Percentiles rank a stretch among this genome's conserved stretches.
These are phyloP conservation scores for Penicillium sp. DNA, from an alignment of 2,329 filamentous ascomycete species.

Conservation along the genomic window DNA sequence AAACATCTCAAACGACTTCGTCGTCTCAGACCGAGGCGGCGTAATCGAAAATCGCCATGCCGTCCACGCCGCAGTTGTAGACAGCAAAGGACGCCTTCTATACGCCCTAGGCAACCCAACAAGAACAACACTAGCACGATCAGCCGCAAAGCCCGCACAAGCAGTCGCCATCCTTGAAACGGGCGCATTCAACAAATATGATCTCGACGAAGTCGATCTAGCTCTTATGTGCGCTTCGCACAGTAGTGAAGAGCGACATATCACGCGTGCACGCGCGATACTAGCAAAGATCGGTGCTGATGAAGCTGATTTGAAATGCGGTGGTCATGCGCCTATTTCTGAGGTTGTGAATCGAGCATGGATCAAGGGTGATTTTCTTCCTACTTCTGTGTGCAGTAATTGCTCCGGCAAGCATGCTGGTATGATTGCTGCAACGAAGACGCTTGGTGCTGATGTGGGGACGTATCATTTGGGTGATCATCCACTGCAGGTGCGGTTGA, in stretches of 20 bases:
- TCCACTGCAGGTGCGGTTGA: conserved; percentile 45
- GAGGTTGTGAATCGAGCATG: conserved; percentile 40
- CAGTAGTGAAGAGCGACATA: conserved; percentile 45
- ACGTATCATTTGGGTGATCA: conserved; percentile 41
- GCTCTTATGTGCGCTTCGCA: conserved; percentile 53
- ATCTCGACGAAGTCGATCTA: conserved; percentile 44
- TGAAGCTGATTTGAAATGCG: conserved; percentile 45
- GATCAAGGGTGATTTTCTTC: conserved; percentile 41
- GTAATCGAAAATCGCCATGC: conserved; percentile 47
- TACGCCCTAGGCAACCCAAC: conserved; percentile 43
- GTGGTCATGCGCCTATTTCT: conserved; percentile 43
- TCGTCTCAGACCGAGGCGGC: conserved; percentile 41
- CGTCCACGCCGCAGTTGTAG: conserved; percentile 47
- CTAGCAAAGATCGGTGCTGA: conserved; percentile 33
- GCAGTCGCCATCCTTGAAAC: conserved; percentile 48
- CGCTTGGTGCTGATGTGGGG: conserved; percentile 31
- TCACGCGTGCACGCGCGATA: conserved; percentile 41
- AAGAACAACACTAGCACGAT: conserved; percentile 47
- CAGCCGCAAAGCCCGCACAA: conserved; percentile 50
- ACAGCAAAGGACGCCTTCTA: conserved; percentile 40
- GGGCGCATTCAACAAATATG: conserved; percentile 37
- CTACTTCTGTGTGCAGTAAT: conserved; percentile 45
- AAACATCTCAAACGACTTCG: conserved; percentile 24
- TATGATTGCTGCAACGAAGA: conserved; percentile 47
- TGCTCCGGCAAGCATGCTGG: conserved; percentile 53